Evolutionary conservation across 148 eudicot species (phyloP).

Genomic region (Nepenthes gracilis): DNA sequence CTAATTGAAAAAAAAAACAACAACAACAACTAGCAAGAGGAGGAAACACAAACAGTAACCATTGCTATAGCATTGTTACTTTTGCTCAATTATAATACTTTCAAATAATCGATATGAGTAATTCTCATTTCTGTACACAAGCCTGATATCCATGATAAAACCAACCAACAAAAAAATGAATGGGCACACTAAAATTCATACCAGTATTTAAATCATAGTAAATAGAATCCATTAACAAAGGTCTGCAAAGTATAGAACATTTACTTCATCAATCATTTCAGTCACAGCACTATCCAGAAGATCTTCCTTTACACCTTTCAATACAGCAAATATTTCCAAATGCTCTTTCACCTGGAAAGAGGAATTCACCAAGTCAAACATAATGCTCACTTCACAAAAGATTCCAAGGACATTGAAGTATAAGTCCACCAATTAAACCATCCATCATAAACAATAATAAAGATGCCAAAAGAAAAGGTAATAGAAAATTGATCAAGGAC

Average conservation of each 20-base stretch:
- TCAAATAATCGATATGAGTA: too few species aligned
- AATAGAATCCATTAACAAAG: constrained; percentile 5
- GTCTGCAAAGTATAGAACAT: constrained; percentile 6
- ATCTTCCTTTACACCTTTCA: constrained; percentile 82
- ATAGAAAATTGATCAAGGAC: neutral
- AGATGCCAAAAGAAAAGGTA: neutral
- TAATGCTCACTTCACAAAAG: neutral
- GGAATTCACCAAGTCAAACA: constrained; percentile 8
- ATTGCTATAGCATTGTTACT: too few species aligned
- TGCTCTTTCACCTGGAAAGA: constrained; percentile 89
- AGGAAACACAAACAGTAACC: too few species aligned
- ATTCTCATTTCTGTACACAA: neutral
- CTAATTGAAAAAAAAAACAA: too few species aligned
- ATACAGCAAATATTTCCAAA: constrained; percentile 76
- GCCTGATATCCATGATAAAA: neutral
- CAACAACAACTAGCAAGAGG: too few species aligned
- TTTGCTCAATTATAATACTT: too few species aligned
- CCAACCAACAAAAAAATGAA: neutral
- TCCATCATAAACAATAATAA: neutral
- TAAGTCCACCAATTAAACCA: neutral
- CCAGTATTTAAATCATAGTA: neutral
- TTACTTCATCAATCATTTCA: constrained; percentile 88
- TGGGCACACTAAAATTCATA: neutral
- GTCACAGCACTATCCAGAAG: constrained; percentile 41
- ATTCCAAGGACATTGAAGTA: neutral